Evolutionary conservation across 257 asterid species (phyloP).

Genomic region (Gentiana straminea): DNA sequence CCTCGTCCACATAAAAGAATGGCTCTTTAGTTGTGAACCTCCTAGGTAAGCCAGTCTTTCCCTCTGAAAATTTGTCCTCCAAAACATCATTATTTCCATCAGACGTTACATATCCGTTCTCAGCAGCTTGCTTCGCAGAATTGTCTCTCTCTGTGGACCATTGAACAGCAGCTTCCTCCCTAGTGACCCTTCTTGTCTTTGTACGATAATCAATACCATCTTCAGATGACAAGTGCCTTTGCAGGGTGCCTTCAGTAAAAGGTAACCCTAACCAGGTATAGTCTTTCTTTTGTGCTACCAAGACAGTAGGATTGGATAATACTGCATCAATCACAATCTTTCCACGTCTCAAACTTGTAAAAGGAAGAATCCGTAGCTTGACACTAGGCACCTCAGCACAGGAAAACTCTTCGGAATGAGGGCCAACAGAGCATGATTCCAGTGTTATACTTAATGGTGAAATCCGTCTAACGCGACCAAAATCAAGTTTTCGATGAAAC

Average conservation of each 20-base stretch:
- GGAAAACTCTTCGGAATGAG: conserved; percentile 83
- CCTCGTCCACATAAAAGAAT: conserved; percentile 60
- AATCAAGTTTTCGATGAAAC: conserved; percentile 77
- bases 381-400: conserved; percentile 77
- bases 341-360: conserved; percentile 87
- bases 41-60: conserved; percentile 30
- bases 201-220: conserved; percentile 94
- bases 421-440: conserved; percentile 90
- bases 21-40: conserved; percentile 51
- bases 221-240: conserved; percentile 66
- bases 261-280: conserved; percentile 94
- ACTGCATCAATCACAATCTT: conserved; percentile 87
- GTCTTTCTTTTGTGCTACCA: conserved; percentile 76
- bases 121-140: conserved; percentile 70
- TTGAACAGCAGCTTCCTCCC: conserved; percentile 65
- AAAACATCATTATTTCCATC: conserved; percentile 33
- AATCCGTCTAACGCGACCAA: conserved; percentile 80
- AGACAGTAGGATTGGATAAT: conserved; percentile 58
- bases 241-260: conserved; percentile 48
- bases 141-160: conserved; percentile 79
- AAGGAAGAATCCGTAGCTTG: conserved; percentile 80
- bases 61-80: conserved; percentile 45
- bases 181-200: conserved; percentile 63
- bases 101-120: conserved; percentile 59
- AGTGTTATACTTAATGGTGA: conserved; percentile 88